Percentiles rank a stretch among this genome's conserved stretches.
These are phyloP conservation scores for Arthrobotrys sphaeroides DNA, from an alignment of 2,329 filamentous ascomycete genomes.

Conservation along the genomic window DNA sequence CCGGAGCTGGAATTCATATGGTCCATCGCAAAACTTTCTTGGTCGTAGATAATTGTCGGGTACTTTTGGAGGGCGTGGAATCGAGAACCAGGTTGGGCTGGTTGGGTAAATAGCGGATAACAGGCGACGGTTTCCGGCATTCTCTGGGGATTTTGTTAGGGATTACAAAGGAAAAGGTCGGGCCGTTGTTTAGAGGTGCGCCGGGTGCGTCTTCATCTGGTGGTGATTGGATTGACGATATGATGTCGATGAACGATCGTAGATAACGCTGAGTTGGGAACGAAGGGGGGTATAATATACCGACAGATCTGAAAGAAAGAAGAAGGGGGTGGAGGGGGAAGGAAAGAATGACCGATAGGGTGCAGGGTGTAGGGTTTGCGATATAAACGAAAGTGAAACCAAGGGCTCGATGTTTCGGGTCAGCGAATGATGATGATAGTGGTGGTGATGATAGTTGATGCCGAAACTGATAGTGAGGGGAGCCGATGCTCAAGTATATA, in stretches of 20 bases:
- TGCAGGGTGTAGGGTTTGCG: not conserved
- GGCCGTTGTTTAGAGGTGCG: not conserved
- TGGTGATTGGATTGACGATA: not conserved
- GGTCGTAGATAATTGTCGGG: slow-evolving; percentile 31
- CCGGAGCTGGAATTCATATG: slow-evolving; percentile 11
- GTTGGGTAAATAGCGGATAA: slow-evolving; percentile 21
- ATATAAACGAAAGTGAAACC: slow-evolving; percentile 18
- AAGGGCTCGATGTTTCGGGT: not conserved
- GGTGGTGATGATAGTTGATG: slow-evolving; percentile 1
- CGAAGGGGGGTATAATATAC: not conserved
- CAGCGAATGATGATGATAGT: slow-evolving; percentile 12
- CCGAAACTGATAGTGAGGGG: slow-evolving; percentile 4
- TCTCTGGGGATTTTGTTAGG: not conserved
- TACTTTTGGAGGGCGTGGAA: slow-evolving; percentile 35
- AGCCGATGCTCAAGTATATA: slow-evolving; percentile 23
- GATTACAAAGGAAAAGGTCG: not conserved
- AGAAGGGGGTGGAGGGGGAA: too few relatives aligned
- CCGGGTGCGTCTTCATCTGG: not conserved
- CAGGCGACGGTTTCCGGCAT: slow-evolving; percentile 41
- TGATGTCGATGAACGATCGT: not conserved
- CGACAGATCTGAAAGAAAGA: not conserved
- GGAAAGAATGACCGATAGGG: slow-evolving; percentile 26
- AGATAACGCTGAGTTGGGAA: not conserved
- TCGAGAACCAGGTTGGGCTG: slow-evolving; percentile 19
- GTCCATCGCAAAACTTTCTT: slow-evolving; percentile 34